A percentile compares a stretch with the other conserved stretches of the same genome.
Conservation (phyloP, 106 monocot species). For the Dioscorea zingiberensis region DNA sequence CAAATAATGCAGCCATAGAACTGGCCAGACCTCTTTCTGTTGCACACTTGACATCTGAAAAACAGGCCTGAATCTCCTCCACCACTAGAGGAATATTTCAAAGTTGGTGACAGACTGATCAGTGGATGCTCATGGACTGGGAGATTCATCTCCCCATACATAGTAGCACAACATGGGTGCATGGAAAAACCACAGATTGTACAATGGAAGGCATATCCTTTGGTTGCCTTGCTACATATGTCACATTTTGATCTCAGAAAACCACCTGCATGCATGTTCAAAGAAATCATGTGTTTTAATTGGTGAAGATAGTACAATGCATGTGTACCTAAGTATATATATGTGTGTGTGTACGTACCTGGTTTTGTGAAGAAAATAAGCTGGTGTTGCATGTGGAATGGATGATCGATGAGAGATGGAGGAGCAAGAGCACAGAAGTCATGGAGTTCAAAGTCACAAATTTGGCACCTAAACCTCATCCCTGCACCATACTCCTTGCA, state of each 20-base stretch:
- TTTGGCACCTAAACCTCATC: constrained; percentile 46
- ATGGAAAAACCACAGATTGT: constrained; percentile 52
- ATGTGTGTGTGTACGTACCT: constrained; percentile 5
- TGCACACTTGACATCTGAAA: constrained; percentile 29
- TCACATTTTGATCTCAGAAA: constrained; percentile 40
- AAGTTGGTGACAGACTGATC: constrained; percentile 17
- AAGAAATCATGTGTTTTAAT: too few relatives aligned
- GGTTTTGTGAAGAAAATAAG: constrained; percentile 39
- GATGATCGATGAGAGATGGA: constrained; percentile 39
- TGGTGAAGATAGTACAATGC: background rate
- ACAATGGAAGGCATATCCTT: constrained; percentile 56
- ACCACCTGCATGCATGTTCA: constrained; percentile 24
- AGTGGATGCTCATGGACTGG: constrained; percentile 37
- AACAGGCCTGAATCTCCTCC: constrained; percentile 2
- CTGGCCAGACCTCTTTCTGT: constrained; percentile 31
- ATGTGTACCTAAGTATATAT: background rate
- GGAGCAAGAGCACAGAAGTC: constrained; percentile 64
- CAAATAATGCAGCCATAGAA: constrained; percentile 42
- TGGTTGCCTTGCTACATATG: constrained; percentile 45
- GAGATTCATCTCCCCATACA: constrained; percentile 40
- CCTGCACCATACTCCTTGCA: constrained; percentile 68
- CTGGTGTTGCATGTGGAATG: constrained; percentile 39
- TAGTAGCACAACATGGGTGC: constrained; percentile 63
- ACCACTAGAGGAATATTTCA: background rate
- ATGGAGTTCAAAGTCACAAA: constrained; percentile 48